A percentile compares a stretch with the other conserved stretches of the same genome.
Conservation (phyloP, 1,139 yeast species). For the Lodderomyces elongisporus region DNA sequence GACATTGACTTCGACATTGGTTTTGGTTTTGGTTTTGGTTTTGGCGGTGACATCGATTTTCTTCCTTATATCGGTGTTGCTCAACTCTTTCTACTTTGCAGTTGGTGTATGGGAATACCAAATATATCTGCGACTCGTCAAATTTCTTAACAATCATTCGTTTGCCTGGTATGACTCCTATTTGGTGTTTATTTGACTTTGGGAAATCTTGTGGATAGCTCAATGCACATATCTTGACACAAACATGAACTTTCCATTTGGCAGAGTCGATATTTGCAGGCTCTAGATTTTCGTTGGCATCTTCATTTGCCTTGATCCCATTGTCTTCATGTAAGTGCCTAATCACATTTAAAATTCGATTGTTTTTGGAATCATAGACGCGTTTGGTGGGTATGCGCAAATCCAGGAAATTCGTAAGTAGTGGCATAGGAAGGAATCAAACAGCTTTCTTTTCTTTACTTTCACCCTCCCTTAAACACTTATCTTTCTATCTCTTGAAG, state of each 20-base stretch:
- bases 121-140: conserved; percentile 17
- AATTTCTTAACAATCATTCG: conserved; percentile 9
- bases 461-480: too few species aligned
- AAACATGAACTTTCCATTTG: too few species aligned
- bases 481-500: too few species aligned
- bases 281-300: conserved; percentile 11
- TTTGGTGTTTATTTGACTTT: background rate
- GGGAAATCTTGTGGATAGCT: conserved; percentile 22
- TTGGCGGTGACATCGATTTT: too few species aligned
- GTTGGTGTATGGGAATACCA: conserved; percentile 34
- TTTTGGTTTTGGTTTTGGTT: too few species aligned
- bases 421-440: too few species aligned
- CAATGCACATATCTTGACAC: conserved; percentile 24
- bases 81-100: conserved; percentile 9
- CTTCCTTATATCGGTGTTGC: too few species aligned
- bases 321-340: too few species aligned
- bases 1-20: background rate
- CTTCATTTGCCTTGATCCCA: conserved; percentile 21
- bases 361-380: conserved; percentile 20
- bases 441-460: too few species aligned
- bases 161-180: conserved; percentile 13
- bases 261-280: too few species aligned
- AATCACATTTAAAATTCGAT: conserved; percentile 23
- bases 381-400: conserved; percentile 25
- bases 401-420: too few species aligned